A percentile compares a stretch with the other conserved stretches of the same genome.
phyloP scores from a whole-genome alignment of 257 asterid species.

The Fraxinus excelsior region DNA sequence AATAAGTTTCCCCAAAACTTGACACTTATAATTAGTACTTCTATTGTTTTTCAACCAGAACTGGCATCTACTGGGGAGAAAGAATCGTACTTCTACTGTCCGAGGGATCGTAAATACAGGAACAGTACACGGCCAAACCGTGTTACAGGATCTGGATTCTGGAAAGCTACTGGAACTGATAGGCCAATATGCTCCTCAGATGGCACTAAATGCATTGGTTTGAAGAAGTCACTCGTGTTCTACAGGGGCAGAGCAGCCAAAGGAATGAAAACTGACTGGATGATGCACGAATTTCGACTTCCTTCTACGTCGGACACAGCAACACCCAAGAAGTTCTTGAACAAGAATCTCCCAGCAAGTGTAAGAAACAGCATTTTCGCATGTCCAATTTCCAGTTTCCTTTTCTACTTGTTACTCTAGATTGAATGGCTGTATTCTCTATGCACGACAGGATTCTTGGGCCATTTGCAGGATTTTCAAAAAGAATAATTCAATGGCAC shows the following conservation, averaged over 20 bases:
- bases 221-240: conserved; percentile 71
- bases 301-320: conserved; percentile 41
- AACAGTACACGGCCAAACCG: conserved; percentile 77
- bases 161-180: conserved; percentile 85
- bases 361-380: conserved; percentile 35
- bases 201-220: conserved; percentile 64
- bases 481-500: conserved; percentile 56
- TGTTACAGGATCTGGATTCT: conserved; percentile 70
- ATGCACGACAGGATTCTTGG: conserved; percentile 61
- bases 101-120: conserved; percentile 69
- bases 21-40: not conserved
- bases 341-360: conserved; percentile 49
- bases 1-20: not conserved
- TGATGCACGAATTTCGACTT: conserved; percentile 85
- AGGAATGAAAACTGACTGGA: conserved; percentile 79
- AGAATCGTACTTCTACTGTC: conserved; percentile 81
- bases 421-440: not conserved
- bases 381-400: not conserved
- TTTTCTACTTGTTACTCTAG: not conserved
- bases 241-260: conserved; percentile 82
- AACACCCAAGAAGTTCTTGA: conserved; percentile 40
- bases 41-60: conserved; percentile 33
- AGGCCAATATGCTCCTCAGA: conserved; percentile 71
- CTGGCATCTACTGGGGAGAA: conserved; percentile 68
- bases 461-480: conserved; percentile 83